Evolutionary conservation across 345 rosid genomes (phyloP).

Genomic region (Viola odorata): DNA sequence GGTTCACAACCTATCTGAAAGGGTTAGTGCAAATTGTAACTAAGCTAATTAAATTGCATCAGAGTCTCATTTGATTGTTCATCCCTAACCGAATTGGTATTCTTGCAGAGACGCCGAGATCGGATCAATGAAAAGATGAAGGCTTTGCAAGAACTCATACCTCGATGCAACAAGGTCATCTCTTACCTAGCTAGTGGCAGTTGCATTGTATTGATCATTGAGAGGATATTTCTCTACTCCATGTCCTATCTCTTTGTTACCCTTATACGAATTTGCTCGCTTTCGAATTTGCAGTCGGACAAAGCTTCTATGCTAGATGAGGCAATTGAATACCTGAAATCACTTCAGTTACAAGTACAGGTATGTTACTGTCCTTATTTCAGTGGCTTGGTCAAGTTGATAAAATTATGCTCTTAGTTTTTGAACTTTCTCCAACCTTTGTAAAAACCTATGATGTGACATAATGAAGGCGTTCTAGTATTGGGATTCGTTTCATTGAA

Average conservation of each 20-base stretch:
- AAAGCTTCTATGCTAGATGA: slow-evolving; percentile 95
- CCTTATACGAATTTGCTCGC: neutral
- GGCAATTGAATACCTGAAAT: slow-evolving; percentile 85
- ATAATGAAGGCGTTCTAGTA: no score
- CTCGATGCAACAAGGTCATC: slow-evolving; percentile 78
- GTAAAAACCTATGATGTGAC: no score
- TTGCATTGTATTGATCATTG: no score
- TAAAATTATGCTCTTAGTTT: no score
- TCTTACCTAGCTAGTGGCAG: neutral
- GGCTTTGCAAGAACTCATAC: slow-evolving; percentile 83
- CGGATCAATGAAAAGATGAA: slow-evolving; percentile 88
- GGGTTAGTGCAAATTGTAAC: slow-evolving; percentile 42
- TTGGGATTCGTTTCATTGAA: no score
- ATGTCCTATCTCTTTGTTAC: neutral
- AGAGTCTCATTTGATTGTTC: neutral
- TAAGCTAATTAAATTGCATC: neutral
- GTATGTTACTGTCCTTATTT: slow-evolving; percentile 19
- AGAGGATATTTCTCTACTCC: no score
- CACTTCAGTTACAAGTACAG: slow-evolving; percentile 92
- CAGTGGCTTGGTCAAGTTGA: neutral
- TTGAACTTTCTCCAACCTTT: no score
- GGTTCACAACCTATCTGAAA: slow-evolving; percentile 94
- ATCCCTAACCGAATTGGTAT: neutral
- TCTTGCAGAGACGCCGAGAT: slow-evolving; percentile 70
- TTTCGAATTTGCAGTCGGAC: slow-evolving; percentile 51